phyloP scores from a whole-genome alignment of 352 stramenopile genomes.

The Blastocystis sp. region DNA sequence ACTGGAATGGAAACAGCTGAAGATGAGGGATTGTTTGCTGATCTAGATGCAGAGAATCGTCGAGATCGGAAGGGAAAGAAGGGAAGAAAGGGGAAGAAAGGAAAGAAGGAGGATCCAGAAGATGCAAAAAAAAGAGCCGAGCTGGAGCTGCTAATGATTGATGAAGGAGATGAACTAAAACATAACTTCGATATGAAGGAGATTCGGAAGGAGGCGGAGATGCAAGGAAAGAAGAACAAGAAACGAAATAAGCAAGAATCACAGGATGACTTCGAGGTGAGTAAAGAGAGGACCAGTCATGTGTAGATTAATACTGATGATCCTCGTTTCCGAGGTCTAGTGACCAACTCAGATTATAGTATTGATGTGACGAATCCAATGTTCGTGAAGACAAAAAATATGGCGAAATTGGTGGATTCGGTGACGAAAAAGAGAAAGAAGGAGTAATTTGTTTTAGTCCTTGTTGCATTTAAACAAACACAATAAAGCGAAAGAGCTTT shows the following conservation, averaged over 20 bases:
- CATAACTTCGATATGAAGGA: slow-evolving; percentile 49
- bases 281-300: neutral
- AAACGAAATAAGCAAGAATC: slow-evolving; percentile 15
- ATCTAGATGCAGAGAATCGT: slow-evolving; percentile 11
- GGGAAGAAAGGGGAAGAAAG: slow-evolving; percentile 1
- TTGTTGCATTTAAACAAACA: neutral
- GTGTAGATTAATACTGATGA: slow-evolving; percentile 39
- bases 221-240: slow-evolving; percentile 11
- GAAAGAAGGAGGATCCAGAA: neutral
- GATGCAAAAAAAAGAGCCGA: slow-evolving; percentile 24
- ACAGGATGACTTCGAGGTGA: slow-evolving; percentile 53
- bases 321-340: slow-evolving; percentile 3
- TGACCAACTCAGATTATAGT: slow-evolving; percentile 37
- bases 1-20: neutral
- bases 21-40: neutral
- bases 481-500: neutral
- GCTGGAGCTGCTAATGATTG: slow-evolving; percentile 58
- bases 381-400: slow-evolving; percentile 56
- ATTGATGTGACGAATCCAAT: slow-evolving; percentile 62
- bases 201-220: neutral
- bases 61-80: slow-evolving; percentile 13
- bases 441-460: slow-evolving; percentile 30
- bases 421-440: slow-evolving; percentile 59
- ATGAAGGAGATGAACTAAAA: slow-evolving; percentile 42
- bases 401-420: slow-evolving; percentile 50